Evolutionary conservation across 176 grass and related monocot species (phyloP), one percentile per base, ranked within the genome.

Genomic region (Oryza longistaminata): DNA sequence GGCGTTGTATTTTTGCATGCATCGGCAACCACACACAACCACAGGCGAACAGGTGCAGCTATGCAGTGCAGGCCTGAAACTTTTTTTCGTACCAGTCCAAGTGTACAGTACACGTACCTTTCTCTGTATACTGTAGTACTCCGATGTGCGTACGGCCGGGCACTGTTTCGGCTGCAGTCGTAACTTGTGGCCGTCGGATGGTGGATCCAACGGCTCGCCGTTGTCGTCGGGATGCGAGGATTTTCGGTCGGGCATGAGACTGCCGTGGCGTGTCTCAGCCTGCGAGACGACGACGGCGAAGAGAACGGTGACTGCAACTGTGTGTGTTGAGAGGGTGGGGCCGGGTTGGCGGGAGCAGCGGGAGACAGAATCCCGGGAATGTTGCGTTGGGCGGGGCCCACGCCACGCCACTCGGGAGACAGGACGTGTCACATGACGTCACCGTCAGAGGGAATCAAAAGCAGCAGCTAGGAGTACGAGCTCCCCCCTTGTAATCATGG

Each of bases 381-480:
- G 88, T 79, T 37, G 71, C 64, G 81, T 1, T 24, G 39, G 14
- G 44, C 37, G 48, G 79, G 60, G 62, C 71, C 19, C 85, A 17
- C 35, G 3, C 31, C 49, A 58, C 74, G 31, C 29, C 53, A 40
- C 2, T 3, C 68, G 75, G 88, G 88, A 73, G 84, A 90, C 88
- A 90, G 79, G 88, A 79, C 74, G 79, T 79, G 74, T 78, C 78
- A 48, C 88, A 75, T 90, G 81, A 90, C 89, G 85, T 90, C 89
- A 90, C 40, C 21, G 13, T 0, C 43, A 0, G 25, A 31, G 7
- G 10, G 43, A 70, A 86, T 82, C 33, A 48, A 87, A 82, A 67
- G 79, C 34, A 26, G 19, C 48, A 35, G 62, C 42, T 12, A 13
- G 11, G 44, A 43, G 42, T 10, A 40, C 39, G 39, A 55, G 52